These are phyloP conservation scores for Candida berthetii DNA, from an alignment of 805 yeast genomes.

Conservation along the genomic window DNA sequence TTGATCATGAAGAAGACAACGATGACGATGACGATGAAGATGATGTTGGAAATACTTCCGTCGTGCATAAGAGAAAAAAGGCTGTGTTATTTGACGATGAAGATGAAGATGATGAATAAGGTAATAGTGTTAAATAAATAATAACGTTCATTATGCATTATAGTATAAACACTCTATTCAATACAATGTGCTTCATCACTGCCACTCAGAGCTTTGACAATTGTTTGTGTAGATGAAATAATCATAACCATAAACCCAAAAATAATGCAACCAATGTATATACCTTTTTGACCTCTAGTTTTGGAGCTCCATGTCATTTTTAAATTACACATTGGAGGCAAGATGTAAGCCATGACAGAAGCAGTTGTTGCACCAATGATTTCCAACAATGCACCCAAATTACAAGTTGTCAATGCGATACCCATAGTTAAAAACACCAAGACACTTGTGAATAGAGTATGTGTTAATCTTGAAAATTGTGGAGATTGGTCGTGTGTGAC, in stretches of 20 bases:
- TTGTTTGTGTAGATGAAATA: slow-evolving; percentile 73
- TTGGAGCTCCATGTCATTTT: slow-evolving; percentile 48
- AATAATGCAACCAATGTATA: slow-evolving; percentile 51
- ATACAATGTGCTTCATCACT: slow-evolving; percentile 14
- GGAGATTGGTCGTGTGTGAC: slow-evolving; percentile 28
- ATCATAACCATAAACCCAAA: slow-evolving; percentile 80
- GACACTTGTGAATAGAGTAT: slow-evolving; percentile 56
- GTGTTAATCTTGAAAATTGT: slow-evolving; percentile 42
- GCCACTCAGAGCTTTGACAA: slow-evolving; percentile 26
- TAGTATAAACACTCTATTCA: slow-evolving; percentile 1
- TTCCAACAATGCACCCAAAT: slow-evolving; percentile 83
- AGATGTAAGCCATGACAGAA: slow-evolving; percentile 83
- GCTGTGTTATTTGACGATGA: too few species aligned
- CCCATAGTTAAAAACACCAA: slow-evolving; percentile 67
- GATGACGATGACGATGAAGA: too few species aligned
- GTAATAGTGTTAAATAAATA: too few species aligned
- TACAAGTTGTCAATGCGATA: slow-evolving; percentile 75
- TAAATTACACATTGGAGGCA: slow-evolving; percentile 82
- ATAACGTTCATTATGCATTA: too few species aligned
- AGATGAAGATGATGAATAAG: too few species aligned
- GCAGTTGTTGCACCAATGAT: slow-evolving; percentile 92
- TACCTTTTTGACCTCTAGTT: slow-evolving; percentile 37
- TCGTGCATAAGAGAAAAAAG: too few species aligned
- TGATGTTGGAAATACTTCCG: too few species aligned
- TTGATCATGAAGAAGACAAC: too few species aligned